Percentiles rank a stretch among this genome's conserved stretches.
Evolutionary conservation across 306 rosid species (phyloP).

Genomic region (Medicago lupulina): DNA sequence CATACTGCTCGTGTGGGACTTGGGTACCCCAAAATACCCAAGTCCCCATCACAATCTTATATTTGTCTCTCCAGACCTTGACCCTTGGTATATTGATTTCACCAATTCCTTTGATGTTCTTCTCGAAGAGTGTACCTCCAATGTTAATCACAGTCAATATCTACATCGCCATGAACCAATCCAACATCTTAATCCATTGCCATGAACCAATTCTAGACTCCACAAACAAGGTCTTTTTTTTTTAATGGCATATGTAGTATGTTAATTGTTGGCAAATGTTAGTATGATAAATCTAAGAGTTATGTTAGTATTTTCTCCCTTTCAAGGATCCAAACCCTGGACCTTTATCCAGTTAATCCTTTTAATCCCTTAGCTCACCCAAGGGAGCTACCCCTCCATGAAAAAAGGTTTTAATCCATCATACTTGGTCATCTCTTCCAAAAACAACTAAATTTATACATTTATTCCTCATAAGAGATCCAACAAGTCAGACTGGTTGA

Average conservation of each 20-base stretch:
- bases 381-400: no score
- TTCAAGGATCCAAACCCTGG: no score
- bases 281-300: no score
- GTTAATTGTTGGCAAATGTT: no score
- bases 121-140: neutral
- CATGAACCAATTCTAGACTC: neutral
- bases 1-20: neutral
- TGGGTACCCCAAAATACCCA: neutral
- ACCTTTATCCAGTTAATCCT: no score
- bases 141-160: neutral
- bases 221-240: neutral
- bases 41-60: neutral
- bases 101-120: neutral
- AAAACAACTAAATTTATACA: neutral
- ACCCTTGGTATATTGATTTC: neutral
- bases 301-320: no score
- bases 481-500: no score
- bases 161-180: neutral
- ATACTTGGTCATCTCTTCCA: neutral
- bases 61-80: neutral
- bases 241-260: no score
- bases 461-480: neutral
- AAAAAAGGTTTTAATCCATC: neutral
- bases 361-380: no score
- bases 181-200: neutral